Evolutionary conservation across 1,139 yeast species (phyloP).

Genomic region (Geotrichum reessii): DNA sequence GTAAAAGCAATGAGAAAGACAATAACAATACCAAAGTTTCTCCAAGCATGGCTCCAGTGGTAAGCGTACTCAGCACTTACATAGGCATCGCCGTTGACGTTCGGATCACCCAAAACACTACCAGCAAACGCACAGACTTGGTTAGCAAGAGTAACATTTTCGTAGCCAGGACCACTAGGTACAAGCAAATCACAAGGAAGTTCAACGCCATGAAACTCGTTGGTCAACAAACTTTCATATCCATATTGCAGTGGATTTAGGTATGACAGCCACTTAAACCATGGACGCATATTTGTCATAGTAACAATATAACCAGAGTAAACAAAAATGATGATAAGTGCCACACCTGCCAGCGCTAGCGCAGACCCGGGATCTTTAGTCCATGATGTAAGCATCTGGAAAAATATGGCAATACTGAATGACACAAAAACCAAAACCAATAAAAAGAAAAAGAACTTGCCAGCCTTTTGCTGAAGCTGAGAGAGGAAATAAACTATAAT

Average conservation of each 20-base stretch:
- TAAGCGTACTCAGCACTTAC: constrained; percentile 39
- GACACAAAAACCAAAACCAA: constrained; percentile 45
- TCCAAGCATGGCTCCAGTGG: constrained; percentile 54
- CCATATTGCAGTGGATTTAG: constrained; percentile 54
- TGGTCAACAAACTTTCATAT: constrained; percentile 52
- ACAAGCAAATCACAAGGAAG: constrained; percentile 46
- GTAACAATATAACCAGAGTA: constrained; percentile 60
- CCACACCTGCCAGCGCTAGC: constrained; percentile 55
- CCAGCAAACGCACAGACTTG: constrained; percentile 49
- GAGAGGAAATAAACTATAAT: constrained; percentile 55
- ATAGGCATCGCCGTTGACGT: constrained; percentile 49
- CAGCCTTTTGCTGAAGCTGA: constrained; percentile 51
- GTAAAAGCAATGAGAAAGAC: constrained; percentile 52
- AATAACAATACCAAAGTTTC: constrained; percentile 56
- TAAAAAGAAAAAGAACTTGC: constrained; percentile 55
- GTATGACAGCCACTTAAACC: constrained; percentile 60
- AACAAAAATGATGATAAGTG: constrained; percentile 48
- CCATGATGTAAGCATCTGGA: constrained; percentile 55
- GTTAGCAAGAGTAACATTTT: constrained; percentile 37
- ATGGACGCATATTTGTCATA: constrained; percentile 52
- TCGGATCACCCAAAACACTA: constrained; percentile 41
- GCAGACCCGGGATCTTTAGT: constrained; percentile 55
- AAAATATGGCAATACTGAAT: constrained; percentile 51
- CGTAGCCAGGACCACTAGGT: constrained; percentile 50
- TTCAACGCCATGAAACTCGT: constrained; percentile 49